Conservation (phyloP, 352 stramenopile genomes). For the Phytopythium oedochilum region DNA sequence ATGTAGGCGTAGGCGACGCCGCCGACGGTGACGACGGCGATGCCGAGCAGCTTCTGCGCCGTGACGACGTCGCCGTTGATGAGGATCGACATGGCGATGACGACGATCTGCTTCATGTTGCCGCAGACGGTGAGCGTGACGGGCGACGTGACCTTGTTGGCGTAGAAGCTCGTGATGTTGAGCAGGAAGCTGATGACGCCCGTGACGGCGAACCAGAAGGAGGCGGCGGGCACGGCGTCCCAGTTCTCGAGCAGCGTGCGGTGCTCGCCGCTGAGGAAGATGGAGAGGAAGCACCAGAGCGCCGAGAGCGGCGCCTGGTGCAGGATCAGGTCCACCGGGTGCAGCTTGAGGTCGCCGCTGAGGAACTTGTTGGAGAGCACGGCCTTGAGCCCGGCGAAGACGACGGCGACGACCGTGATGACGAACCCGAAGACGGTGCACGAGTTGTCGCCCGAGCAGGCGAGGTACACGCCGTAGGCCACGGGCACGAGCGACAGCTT, state of each 20-base stretch:
- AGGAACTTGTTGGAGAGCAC: slow-evolving; percentile 93
- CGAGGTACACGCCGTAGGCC: slow-evolving; percentile 78
- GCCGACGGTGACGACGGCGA: slow-evolving; percentile 61
- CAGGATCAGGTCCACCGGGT: slow-evolving; percentile 90
- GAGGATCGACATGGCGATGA: slow-evolving; percentile 76
- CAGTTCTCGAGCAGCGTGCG: slow-evolving; percentile 50
- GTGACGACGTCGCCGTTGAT: slow-evolving; percentile 75
- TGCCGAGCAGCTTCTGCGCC: slow-evolving; percentile 61
- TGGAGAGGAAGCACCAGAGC: slow-evolving; percentile 83
- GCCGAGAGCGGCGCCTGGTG: slow-evolving; percentile 92
- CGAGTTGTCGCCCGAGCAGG: slow-evolving; percentile 87
- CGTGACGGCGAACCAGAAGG: slow-evolving; percentile 81
- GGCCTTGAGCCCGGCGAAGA: slow-evolving; percentile 91
- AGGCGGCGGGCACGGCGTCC: slow-evolving; percentile 50
- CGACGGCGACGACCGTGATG: slow-evolving; percentile 85
- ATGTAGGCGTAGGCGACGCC: slow-evolving; percentile 74
- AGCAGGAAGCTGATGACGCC: slow-evolving; percentile 90
- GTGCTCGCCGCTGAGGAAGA: slow-evolving; percentile 79
- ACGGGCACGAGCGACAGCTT: slow-evolving; percentile 79
- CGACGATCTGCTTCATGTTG: slow-evolving; percentile 94
- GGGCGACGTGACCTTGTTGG: slow-evolving; percentile 94
- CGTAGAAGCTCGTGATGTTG: slow-evolving; percentile 93
- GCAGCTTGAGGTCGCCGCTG: slow-evolving; percentile 91
- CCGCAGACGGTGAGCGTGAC: slow-evolving; percentile 92
- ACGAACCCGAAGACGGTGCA: slow-evolving; percentile 85